Percentiles rank a stretch among this genome's conserved stretches.
These are phyloP conservation scores for Solanum tarapatanum DNA, from an alignment of 257 asterid genomes.

Conservation along the genomic window DNA sequence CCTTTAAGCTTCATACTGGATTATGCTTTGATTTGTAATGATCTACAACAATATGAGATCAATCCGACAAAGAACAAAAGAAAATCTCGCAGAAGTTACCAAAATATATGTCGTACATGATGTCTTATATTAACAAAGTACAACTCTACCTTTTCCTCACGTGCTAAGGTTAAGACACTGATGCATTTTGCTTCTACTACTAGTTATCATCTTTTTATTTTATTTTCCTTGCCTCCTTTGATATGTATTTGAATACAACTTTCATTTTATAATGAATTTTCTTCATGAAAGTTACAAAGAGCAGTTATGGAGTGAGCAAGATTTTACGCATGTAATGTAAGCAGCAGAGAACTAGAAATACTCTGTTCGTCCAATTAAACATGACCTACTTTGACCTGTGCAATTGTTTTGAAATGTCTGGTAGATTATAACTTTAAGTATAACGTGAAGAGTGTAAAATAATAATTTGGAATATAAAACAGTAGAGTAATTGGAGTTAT, in stretches of 20 bases:
- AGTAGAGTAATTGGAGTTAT: not conserved
- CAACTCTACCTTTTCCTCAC: not conserved
- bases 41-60: not conserved
- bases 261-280: not conserved
- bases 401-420: not conserved
- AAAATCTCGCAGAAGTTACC: not conserved
- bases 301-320: not conserved
- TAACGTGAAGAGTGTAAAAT: not conserved
- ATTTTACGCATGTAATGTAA: not conserved
- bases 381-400: not conserved
- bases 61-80: not conserved
- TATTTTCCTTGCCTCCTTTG: not conserved
- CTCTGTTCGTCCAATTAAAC: not conserved
- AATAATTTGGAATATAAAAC: not conserved
- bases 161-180: not conserved
- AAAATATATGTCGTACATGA: not conserved
- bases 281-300: not conserved
- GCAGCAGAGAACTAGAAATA: not conserved
- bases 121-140: not conserved
- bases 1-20: not conserved
- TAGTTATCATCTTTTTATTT: not conserved
- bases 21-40: not conserved
- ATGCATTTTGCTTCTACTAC: not conserved
- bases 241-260: not conserved
- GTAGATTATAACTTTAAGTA: not conserved